Base-by-base conservation (phyloP, 164 flowering plant species). In the Pachysandra terminalis region DNA sequence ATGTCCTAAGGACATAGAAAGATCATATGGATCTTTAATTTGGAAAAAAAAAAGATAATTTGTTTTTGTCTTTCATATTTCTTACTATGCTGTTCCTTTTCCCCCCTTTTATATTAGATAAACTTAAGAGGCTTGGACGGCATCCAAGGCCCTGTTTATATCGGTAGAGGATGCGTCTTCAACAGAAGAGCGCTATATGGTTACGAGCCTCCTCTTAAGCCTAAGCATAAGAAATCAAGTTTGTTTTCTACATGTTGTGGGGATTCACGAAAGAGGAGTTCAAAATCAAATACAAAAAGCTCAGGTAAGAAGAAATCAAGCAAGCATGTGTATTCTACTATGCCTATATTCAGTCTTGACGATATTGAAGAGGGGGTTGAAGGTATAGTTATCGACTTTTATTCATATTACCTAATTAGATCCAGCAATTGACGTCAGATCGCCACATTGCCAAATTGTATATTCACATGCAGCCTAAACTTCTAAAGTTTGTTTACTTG, bases 61-160 rank as follows among this genome's bases (percentile, higher is more conserved):
- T 59, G 12, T 19, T 7, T 15, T 51, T 17, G 58, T 45, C 14
- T 45, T 54, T 5, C 63, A 19, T 7, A 48, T 69, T 48, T 59
- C 26, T 53, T 35, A 64, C 32, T 17, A 28, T n/a, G n/a, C n/a
- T 24, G 23, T 28, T 60, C 21, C 27, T 21, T 6, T 61, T 15
- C 19, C 35, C n/a, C 56, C 26, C 63, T 9, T 67, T 40, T 56
- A 23, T 66, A 65, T 61, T 71, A 86, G 90, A 82, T 86, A 60
- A 86, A 86, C 67, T 81, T 86, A 78, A 82, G 81, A 67, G 90
- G 89, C 52, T 71, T 84, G 59, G 89, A 85, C 76, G 89, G 89
- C 66, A 73, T 85, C 41, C 88, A 85, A 78, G 86, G 86, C 3
- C 84, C 86, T 17, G 81, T 85, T 59, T 84, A 85, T 73, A 86